Conservation (phyloP, 306 rosid species). For the Rubus idaeus region DNA sequence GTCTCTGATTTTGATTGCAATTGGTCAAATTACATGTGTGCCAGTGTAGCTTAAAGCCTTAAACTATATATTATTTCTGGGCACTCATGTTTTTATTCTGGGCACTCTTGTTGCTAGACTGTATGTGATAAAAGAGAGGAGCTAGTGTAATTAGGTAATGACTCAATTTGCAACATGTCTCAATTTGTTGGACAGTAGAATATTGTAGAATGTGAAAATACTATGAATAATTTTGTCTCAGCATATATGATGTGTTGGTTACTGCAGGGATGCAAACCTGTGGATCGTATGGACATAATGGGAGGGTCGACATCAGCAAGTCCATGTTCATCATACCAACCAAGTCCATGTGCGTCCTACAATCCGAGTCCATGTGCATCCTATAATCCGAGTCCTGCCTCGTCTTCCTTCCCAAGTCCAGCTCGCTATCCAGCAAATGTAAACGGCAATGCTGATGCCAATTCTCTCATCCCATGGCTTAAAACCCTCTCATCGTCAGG, state of each 20-base stretch:
- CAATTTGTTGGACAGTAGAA: not conserved
- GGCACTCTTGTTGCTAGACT: not conserved
- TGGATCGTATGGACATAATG: conserved; percentile 52
- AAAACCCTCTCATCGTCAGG: conserved; percentile 57
- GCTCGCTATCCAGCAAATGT: conserved; percentile 41
- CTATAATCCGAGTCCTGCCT: conserved; percentile 55
- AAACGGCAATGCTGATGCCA: conserved; percentile 47
- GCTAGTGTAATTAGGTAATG: not conserved
- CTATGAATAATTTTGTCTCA: not conserved
- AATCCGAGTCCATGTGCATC: conserved; percentile 49
- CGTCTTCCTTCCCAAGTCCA: conserved; percentile 64
- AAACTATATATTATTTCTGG: not conserved
- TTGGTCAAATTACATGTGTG: conserved; percentile 24
- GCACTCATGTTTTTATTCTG: not conserved
- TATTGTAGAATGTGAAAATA: not conserved
- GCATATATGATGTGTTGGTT: not conserved
- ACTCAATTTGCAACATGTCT: not conserved
- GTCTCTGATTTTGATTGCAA: conserved; percentile 8
- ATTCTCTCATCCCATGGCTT: conserved; percentile 68
- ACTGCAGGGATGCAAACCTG: conserved; percentile 54
- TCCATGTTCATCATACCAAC: conserved; percentile 54
- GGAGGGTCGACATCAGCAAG: conserved; percentile 60
- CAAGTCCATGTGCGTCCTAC: conserved; percentile 43
- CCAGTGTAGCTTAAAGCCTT: conserved; percentile 11
- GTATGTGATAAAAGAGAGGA: not conserved